phyloP scores from a whole-genome alignment of 148 eudicot species.

The Gaultheria prostrata region DNA sequence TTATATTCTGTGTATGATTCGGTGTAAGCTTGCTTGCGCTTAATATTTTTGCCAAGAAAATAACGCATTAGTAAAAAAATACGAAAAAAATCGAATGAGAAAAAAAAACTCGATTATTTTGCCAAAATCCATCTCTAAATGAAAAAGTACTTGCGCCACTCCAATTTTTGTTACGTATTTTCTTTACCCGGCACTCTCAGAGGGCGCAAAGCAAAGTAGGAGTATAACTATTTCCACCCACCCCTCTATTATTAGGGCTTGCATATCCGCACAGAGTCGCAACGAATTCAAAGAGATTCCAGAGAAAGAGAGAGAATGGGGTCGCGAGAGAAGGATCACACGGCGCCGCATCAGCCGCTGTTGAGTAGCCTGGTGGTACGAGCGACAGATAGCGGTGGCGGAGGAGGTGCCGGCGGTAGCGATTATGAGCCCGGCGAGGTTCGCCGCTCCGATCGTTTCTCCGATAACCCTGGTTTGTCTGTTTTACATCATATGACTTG shows the following conservation, averaged over 20 bases:
- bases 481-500: not conserved
- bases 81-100: no score
- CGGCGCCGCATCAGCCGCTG: slow-evolving; percentile 74
- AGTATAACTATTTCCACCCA: not conserved
- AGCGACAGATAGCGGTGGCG: slow-evolving; percentile 53
- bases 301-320: slow-evolving; percentile 43
- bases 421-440: slow-evolving; percentile 96
- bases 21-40: no score
- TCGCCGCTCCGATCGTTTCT: slow-evolving; percentile 68
- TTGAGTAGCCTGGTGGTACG: slow-evolving; percentile 91
- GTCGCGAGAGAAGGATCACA: slow-evolving; percentile 58
- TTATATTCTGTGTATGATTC: no score
- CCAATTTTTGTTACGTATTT: not conserved
- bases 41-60: no score
- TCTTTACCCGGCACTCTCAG: not conserved
- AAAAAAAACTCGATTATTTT: no score
- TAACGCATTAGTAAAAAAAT: no score
- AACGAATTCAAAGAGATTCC: not conserved
- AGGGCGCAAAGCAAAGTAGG: not conserved
- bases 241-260: not conserved
- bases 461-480: slow-evolving; percentile 56
- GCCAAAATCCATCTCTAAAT: no score
- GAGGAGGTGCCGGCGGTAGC: slow-evolving; percentile 41
- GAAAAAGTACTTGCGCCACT: not conserved
- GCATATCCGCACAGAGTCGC: not conserved